These are phyloP conservation scores for Pyrenula massariospora DNA, from an alignment of 495 filamentous ascomycete species.

Conservation along the genomic window DNA sequence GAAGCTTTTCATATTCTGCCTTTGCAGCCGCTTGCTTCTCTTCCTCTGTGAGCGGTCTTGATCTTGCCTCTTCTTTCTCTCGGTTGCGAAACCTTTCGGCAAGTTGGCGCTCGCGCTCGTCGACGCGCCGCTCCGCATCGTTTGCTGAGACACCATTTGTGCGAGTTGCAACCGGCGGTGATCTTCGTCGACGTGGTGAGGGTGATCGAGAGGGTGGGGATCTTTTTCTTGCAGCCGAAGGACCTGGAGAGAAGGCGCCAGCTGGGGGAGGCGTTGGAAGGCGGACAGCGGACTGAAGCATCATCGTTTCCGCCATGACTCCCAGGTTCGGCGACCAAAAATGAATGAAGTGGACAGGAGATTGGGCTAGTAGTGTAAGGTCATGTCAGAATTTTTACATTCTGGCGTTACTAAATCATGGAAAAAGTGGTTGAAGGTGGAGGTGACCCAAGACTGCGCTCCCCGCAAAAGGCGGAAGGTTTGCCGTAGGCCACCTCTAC, in stretches of 20 bases:
- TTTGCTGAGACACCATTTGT: constrained; percentile 11
- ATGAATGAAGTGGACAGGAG: constrained; percentile 5
- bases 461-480: neutral
- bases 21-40: constrained; percentile 75
- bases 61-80: constrained; percentile 34
- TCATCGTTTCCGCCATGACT: constrained; percentile 35
- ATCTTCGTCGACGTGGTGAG: constrained; percentile 49
- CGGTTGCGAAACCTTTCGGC: constrained; percentile 45
- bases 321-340: constrained; percentile 7
- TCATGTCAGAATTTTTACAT: too few relatives aligned
- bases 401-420: too few relatives aligned
- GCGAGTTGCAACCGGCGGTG: constrained; percentile 35
- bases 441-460: too few relatives aligned
- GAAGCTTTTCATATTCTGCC: constrained; percentile 81
- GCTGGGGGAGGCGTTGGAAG: constrained; percentile 54
- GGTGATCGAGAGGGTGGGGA: constrained; percentile 52
- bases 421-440: too few relatives aligned
- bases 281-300: constrained; percentile 56
- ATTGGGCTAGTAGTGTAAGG: too few relatives aligned
- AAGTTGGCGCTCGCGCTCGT: constrained; percentile 51
- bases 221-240: constrained; percentile 45
- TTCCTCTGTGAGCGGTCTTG: constrained; percentile 62
- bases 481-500: neutral
- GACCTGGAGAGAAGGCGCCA: constrained; percentile 29
- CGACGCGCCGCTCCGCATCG: constrained; percentile 27